Percentiles rank a stretch among this genome's conserved stretches.
Conservation (phyloP, 352 stramenopile genomes). For the Pythium insidiosum region DNA sequence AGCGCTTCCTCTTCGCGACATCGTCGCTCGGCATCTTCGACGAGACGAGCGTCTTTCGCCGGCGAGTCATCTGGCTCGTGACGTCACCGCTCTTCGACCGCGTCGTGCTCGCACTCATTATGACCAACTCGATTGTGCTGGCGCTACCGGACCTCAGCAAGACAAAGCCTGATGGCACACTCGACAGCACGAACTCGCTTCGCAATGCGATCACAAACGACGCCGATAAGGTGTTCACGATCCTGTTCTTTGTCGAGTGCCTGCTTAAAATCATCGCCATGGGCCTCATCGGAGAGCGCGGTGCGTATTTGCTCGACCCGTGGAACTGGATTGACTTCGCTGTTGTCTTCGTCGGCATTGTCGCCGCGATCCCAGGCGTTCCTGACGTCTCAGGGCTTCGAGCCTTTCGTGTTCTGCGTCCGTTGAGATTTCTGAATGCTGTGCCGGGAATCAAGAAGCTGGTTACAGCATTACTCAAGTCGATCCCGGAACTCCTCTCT, state of each 20-base stretch:
- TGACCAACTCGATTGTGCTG: constrained; percentile 76
- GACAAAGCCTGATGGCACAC: constrained; percentile 24
- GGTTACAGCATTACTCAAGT: constrained; percentile 44
- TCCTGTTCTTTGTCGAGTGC: constrained; percentile 80
- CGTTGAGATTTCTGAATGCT: constrained; percentile 38
- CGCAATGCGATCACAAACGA: constrained; percentile 43
- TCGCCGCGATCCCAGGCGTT: constrained; percentile 34
- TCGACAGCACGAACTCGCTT: constrained; percentile 21
- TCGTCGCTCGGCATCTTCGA: constrained; percentile 43
- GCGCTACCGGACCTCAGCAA: constrained; percentile 54
- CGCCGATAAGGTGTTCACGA: constrained; percentile 36
- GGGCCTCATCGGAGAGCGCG: constrained; percentile 50
- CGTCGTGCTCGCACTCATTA: constrained; percentile 67
- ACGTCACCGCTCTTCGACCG: constrained; percentile 55
- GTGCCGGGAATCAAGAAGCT: constrained; percentile 45
- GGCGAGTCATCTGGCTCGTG: constrained; percentile 34
- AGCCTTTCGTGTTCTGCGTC: constrained; percentile 28
- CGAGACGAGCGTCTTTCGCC: constrained; percentile 33
- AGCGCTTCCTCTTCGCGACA: constrained; percentile 42
- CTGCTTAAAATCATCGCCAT: constrained; percentile 85
- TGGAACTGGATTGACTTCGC: constrained; percentile 90
- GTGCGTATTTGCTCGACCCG: constrained; percentile 67
- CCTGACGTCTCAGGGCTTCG: constrained; percentile 27
- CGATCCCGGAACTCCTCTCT: constrained; percentile 37
- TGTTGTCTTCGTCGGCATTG: constrained; percentile 64